Evolutionary conservation across 345 rosid species (phyloP), one percentile per base, ranked within the genome.

Genomic region (Ricinus communis): DNA sequence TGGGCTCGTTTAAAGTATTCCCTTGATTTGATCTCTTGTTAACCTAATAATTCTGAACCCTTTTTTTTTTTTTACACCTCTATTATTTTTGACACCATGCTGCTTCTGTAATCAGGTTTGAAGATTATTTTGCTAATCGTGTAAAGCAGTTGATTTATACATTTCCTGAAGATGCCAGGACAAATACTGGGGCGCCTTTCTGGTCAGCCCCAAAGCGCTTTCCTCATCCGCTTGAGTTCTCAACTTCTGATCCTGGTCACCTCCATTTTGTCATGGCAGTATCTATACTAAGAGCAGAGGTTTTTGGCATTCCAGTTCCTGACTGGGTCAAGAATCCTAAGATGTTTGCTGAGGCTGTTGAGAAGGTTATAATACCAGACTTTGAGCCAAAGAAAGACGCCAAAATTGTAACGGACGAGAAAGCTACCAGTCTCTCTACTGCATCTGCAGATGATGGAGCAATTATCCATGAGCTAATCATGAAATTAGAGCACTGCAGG

Each of bases 131-230:
- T 62, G 79, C 73, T 58, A 80, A 88, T 70, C 95, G 98, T 19
- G 89, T 93, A 70, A 93, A 91, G 89, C 98, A 96, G 77, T 68
- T 96, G 77, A 83, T 79, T 59, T 86, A 75, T 69, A 93, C 98
- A 60, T 96, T 96, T 81, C 98, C 99, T 3, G 99, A 96, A 80
- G 98, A 91, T 76, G 97, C 99, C 60, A 74, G 84, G 33, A 93
- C 97, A 57, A 91, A 94, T 76, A 91, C 89, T 2, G 98, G 99
- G 38, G 89, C 91, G 72, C 97, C 97, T 1, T 96, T 96, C 85
- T 96, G 98, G 98, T 96, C 99, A 8, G 99, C 99, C 52, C 98
- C 99, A 57, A 96, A 96, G 79, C 82, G 98, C 38, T 96, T 93
- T 76, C 99, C 99, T 60, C 90, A 55, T 1, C 95, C 98, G 1